Conservation (phyloP, 2,329 filamentous ascomycete species). For the Nemania sp. region DNA sequence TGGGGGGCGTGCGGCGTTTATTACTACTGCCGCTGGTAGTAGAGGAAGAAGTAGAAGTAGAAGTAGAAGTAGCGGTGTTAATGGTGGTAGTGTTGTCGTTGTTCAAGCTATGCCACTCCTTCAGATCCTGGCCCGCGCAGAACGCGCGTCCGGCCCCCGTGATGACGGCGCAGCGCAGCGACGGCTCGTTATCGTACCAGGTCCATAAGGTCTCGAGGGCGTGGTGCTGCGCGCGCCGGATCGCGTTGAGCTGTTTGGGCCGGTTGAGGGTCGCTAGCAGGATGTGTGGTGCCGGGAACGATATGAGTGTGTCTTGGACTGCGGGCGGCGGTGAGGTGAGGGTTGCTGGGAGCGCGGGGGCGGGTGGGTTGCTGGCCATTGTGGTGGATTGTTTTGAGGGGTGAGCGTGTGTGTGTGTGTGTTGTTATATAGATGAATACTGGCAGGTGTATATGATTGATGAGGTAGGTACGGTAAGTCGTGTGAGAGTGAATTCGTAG, state of each 20-base stretch:
- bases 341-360: slow-evolving; percentile 30
- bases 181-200: slow-evolving; percentile 66
- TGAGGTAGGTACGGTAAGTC: no score
- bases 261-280: slow-evolving; percentile 65
- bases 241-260: slow-evolving; percentile 60
- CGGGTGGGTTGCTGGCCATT: slow-evolving; percentile 24
- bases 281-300: slow-evolving; percentile 57
- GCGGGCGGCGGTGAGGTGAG: slow-evolving; percentile 45
- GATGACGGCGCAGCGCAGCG: slow-evolving; percentile 63
- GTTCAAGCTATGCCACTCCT: slow-evolving; percentile 58
- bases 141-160: slow-evolving; percentile 67
- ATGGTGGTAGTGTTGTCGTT: not conserved
- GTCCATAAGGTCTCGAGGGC: slow-evolving; percentile 54
- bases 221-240: slow-evolving; percentile 53
- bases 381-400: not conserved
- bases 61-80: not conserved
- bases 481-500: not conserved
- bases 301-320: slow-evolving; percentile 47
- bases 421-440: no score
- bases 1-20: slow-evolving; percentile 43
- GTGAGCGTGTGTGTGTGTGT: not conserved
- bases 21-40: slow-evolving; percentile 13
- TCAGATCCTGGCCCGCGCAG: slow-evolving; percentile 69
- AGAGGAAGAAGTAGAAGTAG: not conserved
- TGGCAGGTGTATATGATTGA: no score